Base-by-base conservation (phyloP, 495 filamentous ascomycete species). In the Hypoxylon crocopeplum region DNA sequence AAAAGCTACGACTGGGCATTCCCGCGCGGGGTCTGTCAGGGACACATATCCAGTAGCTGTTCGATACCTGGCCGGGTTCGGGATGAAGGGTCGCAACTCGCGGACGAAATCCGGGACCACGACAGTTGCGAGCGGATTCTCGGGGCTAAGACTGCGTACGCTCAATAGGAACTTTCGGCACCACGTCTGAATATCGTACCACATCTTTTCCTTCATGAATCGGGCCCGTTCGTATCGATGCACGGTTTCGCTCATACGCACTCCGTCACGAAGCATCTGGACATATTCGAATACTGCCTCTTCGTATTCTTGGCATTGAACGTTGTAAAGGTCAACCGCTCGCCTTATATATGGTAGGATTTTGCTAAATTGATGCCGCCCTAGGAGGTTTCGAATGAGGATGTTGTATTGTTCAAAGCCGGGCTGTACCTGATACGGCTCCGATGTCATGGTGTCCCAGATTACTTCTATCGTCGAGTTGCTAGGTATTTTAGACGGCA, bases 71-170 rank as follows among this genome's bases (percentile, higher is more conserved):
- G 76, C 61, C 0, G 47, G 46, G 15, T 68, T 64, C 0, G 75
- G 79, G 11, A 86, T 51, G 37, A 84, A 81, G 38, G 73, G 72
- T 7, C 52, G 57, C 72, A 84, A 86, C 61, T 82, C 78, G 55
- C 76, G 71, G 1, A 81, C 55, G 30, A 78, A 63, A 21, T 69
- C 66, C 0, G 82, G 82, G 7, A 82, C 54, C 11, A 73, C 25
- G 3, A 62, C 52, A n/a, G 11, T 29, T 10, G 40, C 8, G 1
- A 70, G 22, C 15, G 69, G 48, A 17, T 56, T 54, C 19, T 36
- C 37, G 6, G 39, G 16, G 7, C 21, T 29, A 5, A 48, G 38
- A 13, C 53, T 45, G n/a, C 53, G 57, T n/a, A 56, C 52, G 11
- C 36, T 56, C 8, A 40, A 38, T 7, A 77, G 56, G 22, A 72